phyloP scores from a whole-genome alignment of 1,139 yeast species.

The Taphrina wiesneri region DNA sequence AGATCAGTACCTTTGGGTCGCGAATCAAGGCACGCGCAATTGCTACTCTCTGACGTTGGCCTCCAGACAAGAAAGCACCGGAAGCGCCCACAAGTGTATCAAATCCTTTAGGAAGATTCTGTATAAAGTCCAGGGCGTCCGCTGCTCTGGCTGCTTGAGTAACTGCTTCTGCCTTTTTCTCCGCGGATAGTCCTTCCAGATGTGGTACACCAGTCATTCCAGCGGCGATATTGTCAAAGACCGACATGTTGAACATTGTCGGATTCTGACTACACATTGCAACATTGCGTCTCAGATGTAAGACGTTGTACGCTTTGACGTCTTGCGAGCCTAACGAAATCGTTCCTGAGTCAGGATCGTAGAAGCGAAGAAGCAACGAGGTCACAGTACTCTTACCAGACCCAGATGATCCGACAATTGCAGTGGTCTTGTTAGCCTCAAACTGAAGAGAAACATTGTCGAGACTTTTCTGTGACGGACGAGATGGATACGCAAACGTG shows the following conservation, averaged over 20 bases:
- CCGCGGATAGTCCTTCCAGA: slow-evolving; percentile 45
- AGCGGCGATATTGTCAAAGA: slow-evolving; percentile 65
- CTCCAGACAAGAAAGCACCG: slow-evolving; percentile 64
- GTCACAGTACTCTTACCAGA: slow-evolving; percentile 75
- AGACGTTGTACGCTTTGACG: slow-evolving; percentile 52
- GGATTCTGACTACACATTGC: slow-evolving; percentile 74
- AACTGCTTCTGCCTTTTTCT: slow-evolving; percentile 51
- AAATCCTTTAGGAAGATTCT: slow-evolving; percentile 57
- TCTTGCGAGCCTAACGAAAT: slow-evolving; percentile 51
- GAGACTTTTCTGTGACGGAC: slow-evolving; percentile 50
- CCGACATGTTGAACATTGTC: slow-evolving; percentile 63
- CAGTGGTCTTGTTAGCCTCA: slow-evolving; percentile 54
- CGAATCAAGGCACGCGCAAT: slow-evolving; percentile 72
- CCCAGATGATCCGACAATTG: slow-evolving; percentile 75
- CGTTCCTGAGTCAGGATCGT: slow-evolving; percentile 47
- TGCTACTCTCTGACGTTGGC: slow-evolving; percentile 75
- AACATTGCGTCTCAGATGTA: slow-evolving; percentile 55
- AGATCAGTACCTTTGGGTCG: slow-evolving; percentile 59
- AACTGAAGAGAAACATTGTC: slow-evolving; percentile 57
- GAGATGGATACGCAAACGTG: slow-evolving; percentile 38
- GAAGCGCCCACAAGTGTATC: slow-evolving; percentile 59
- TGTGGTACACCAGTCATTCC: slow-evolving; percentile 56
- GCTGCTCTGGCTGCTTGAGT: slow-evolving; percentile 46
- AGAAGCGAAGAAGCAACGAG: slow-evolving; percentile 57
- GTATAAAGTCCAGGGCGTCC: slow-evolving; percentile 56